A percentile compares a stretch with the other conserved stretches of the same genome.
Conservation (phyloP, 2,329 filamentous ascomycete species). For the Aspergillus texensis region DNA sequence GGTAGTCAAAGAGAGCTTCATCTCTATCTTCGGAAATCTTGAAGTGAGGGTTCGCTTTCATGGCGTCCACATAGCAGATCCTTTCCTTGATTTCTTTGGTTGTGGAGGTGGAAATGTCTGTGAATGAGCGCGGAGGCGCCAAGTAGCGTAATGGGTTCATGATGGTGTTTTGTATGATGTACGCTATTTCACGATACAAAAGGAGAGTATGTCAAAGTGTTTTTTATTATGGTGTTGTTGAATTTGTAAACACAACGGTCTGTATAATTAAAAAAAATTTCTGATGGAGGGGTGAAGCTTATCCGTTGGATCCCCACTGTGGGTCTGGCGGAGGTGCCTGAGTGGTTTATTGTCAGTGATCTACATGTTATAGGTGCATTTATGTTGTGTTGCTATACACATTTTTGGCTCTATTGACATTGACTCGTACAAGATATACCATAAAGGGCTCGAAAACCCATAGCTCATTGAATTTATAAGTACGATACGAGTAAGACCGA, state of each 20-base stretch:
- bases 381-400: background rate
- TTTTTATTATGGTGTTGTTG: background rate
- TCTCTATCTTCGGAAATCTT: background rate
- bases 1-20: slow-evolving; percentile 8
- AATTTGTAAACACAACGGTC: background rate
- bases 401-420: background rate
- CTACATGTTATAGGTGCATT: background rate
- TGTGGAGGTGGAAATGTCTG: slow-evolving; percentile 9
- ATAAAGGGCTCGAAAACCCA: too few species aligned
- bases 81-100: slow-evolving; percentile 13
- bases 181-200: background rate
- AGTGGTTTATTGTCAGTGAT: background rate
- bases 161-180: background rate
- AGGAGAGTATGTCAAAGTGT: background rate
- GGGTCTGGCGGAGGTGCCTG: background rate
- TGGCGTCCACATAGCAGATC: slow-evolving; percentile 11
- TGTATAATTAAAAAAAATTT: background rate
- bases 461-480: too few species aligned
- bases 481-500: too few species aligned
- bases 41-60: slow-evolving; percentile 6
- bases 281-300: background rate
- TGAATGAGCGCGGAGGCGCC: slow-evolving; percentile 13
- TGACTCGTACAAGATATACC: background rate
- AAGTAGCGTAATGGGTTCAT: slow-evolving; percentile 20
- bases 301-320: background rate